Evolutionary conservation across 768 basidiomycete species (phyloP).

Genomic region (Lentinula raphanica): DNA sequence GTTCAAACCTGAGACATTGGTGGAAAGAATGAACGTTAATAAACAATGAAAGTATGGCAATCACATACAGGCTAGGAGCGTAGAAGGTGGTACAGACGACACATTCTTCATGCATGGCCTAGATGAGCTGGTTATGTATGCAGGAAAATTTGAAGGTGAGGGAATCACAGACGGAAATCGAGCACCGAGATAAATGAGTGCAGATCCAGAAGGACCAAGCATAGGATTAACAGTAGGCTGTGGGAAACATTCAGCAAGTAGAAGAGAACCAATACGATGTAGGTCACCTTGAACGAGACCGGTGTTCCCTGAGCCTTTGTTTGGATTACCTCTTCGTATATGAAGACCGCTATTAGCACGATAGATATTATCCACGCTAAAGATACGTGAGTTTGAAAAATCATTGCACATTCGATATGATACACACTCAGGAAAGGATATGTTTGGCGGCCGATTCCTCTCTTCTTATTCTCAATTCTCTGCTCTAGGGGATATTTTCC

Average conservation of each 20-base stretch:
- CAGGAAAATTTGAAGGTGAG: no score
- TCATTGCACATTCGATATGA: not conserved
- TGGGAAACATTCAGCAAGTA: not conserved
- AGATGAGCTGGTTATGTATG: no score
- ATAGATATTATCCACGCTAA: conserved; percentile 60
- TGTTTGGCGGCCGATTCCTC: conserved; percentile 77
- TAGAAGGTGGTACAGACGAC: conserved; percentile 45
- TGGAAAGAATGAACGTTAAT: not conserved
- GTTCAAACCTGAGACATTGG: conserved; percentile 54
- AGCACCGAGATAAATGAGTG: conserved; percentile 82
- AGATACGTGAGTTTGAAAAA: not conserved
- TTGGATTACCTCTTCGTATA: conserved; percentile 84
- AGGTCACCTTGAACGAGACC: conserved; percentile 73
- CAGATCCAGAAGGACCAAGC: conserved; percentile 84
- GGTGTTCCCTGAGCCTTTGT: conserved; percentile 71
- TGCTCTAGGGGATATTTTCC: conserved; percentile 66
- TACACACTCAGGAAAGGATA: conserved; percentile 72
- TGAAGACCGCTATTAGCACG: conserved; percentile 68
- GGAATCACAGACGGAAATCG: conserved; percentile 57
- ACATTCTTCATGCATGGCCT: conserved; percentile 72
- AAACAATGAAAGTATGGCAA: not conserved
- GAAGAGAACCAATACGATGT: not conserved
- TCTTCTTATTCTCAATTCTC: conserved; percentile 82
- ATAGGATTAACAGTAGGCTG: conserved; percentile 83
- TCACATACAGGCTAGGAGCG: conserved; percentile 53